Evolutionary conservation across 2,329 filamentous ascomycete genomes (phyloP), one percentile per base, ranked within the genome.

Genomic region (Nannizziopsis arthrosporioides): DNA sequence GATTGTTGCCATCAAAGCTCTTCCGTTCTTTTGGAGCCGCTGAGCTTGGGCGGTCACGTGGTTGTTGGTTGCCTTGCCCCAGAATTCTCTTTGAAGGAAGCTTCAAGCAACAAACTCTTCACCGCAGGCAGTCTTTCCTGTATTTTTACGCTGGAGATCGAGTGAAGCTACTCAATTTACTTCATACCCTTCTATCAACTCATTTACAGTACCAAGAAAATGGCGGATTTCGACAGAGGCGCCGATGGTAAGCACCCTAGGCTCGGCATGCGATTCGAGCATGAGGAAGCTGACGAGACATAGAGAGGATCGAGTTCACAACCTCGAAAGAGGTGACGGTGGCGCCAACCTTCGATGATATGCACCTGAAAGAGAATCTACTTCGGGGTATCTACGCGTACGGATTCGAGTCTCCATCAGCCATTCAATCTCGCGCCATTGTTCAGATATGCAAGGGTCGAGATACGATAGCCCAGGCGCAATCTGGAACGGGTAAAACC

Each of bases 371-470:
- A 72, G 90, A 96, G 68, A 94, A 93, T 63, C 81, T 98, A 32
- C 80, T 98, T 56, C 89, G 92, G 56, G 92, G 92, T 55, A 90
- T 98, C 64, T 98, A 98, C 65, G 92, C 92, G 32, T 98, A 98
- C 60, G 92, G 92, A 55, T 98, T 96, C 70, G 92, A 98, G 67
- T 95, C 92, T 1, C 92, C 92, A 10, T 98, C 92, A 0, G 92
- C 92, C 11, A 90, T 98, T 14, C 92, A 98, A 72, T 95, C 90
- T 57, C 86, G 92, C 63, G 92, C 92, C 46, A 98, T 98, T 63
- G 92, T 98, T 43, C 92, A 96, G 71, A 85, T 98, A 62, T 98
- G 92, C 80, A 96, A 96, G 71, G 92, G 92, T 56, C 87, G 92
- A 69, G 92, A 98, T 68, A 96, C 92, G 54, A 98, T 98, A 63